phyloP scores from a whole-genome alignment of 148 eudicot species.

The Persicaria tinctoria region DNA sequence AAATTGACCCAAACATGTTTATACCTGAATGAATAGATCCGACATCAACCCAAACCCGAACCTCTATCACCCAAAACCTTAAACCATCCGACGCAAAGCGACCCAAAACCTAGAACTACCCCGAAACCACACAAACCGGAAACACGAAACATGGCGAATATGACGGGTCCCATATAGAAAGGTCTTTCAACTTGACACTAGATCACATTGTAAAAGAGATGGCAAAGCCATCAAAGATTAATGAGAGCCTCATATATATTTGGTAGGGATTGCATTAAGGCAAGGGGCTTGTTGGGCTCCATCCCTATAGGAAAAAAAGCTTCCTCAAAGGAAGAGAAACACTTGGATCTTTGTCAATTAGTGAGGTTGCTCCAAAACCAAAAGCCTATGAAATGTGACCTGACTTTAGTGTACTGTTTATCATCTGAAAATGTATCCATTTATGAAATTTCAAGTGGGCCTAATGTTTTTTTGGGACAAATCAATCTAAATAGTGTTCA shows the following conservation, averaged over 20 bases:
- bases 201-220: neutral
- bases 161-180: neutral
- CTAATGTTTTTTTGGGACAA: neutral
- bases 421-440: neutral
- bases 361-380: too few species aligned
- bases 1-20: too few species aligned
- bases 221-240: too few species aligned
- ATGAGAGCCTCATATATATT: neutral
- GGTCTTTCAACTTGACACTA: neutral
- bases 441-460: neutral
- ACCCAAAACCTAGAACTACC: too few species aligned
- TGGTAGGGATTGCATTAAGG: neutral
- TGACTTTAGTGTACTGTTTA: neutral
- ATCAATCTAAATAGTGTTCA: neutral
- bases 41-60: too few species aligned
- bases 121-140: too few species aligned
- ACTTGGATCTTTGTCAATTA: slow-evolving; percentile 6
- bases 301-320: slow-evolving; percentile 5
- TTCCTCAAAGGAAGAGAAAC: slow-evolving; percentile 12
- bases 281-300: slow-evolving; percentile 5
- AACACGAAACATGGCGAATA: too few species aligned
- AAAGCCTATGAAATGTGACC: slow-evolving; percentile 2
- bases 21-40: too few species aligned
- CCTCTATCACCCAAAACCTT: too few species aligned
- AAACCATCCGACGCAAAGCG: too few species aligned